Evolutionary conservation across 2,329 filamentous ascomycete species (phyloP).

Genomic region (Rhynchosporium secalis): DNA sequence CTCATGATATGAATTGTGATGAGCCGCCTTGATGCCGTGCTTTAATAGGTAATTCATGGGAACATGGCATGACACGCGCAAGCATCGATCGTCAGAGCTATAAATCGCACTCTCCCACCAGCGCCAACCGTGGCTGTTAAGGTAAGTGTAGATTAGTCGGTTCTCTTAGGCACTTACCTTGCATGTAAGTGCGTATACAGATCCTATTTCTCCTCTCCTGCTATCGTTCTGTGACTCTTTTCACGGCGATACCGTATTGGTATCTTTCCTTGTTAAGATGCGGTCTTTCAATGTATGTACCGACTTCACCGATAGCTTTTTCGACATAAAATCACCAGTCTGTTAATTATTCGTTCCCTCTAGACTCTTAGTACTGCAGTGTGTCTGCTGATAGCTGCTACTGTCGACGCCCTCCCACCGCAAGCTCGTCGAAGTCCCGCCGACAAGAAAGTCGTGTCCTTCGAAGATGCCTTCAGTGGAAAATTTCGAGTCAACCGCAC

Average conservation of each 20-base stretch:
- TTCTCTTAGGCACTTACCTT: no score
- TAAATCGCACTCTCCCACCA: not conserved
- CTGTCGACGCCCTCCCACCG: constrained; percentile 1
- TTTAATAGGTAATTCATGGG: not conserved
- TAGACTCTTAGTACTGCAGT: constrained; percentile 11
- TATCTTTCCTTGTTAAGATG: not conserved
- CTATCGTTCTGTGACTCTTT: not conserved
- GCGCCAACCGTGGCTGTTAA: not conserved
- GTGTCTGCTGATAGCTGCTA: constrained; percentile 5
- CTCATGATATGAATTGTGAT: constrained; percentile 1
- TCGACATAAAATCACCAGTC: not conserved
- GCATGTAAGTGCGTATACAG: no score
- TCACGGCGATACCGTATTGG: not conserved
- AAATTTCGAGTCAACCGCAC: constrained; percentile 29
- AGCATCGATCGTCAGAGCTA: constrained; percentile 4
- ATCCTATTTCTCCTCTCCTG: no score
- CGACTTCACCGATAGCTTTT: no score
- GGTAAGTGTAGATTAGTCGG: no score
- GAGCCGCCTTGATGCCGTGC: not conserved
- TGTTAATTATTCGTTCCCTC: not conserved
- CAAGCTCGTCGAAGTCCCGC: constrained; percentile 4
- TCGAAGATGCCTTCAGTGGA: constrained; percentile 32
- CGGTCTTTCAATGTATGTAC: constrained; percentile 11
- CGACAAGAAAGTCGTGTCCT: constrained; percentile 34
- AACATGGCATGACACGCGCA: not conserved